Conservation (phyloP, 371 early-diverging fungal species). For the Entomophthora muscae region DNA sequence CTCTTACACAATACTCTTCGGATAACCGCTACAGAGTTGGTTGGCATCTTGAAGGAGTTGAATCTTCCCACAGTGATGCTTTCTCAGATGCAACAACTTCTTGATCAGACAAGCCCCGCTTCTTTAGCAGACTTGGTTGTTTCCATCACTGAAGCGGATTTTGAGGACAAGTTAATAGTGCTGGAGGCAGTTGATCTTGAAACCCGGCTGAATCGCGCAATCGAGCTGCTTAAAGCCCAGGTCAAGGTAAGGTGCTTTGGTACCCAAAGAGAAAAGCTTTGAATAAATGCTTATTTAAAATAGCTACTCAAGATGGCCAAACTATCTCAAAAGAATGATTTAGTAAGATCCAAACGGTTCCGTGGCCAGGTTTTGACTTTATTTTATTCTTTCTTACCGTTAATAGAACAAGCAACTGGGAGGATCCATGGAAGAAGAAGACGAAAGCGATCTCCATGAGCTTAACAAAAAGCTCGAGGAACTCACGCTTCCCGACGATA, state of each 20-base stretch:
- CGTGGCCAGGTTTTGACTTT: neutral
- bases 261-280: neutral
- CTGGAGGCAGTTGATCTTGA: constrained; percentile 34
- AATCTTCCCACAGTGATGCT: constrained; percentile 43
- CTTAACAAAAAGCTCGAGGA: constrained; percentile 28
- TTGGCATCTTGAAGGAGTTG: constrained; percentile 39
- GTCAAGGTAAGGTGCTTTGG: constrained; percentile 45
- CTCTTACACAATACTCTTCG: constrained; percentile 36
- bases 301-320: constrained; percentile 27
- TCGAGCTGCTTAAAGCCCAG: constrained; percentile 53
- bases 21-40: constrained; percentile 34
- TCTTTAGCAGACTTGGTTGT: constrained; percentile 53
- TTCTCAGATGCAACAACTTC: constrained; percentile 39
- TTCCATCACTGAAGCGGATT: constrained; percentile 46
- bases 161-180: constrained; percentile 51
- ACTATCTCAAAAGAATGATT: neutral
- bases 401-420: constrained; percentile 24
- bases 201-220: constrained; percentile 30
- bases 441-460: constrained; percentile 44
- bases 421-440: constrained; percentile 30
- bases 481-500: constrained; percentile 48
- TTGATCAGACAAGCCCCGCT: constrained; percentile 38
- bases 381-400: neutral
- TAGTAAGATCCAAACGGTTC: neutral
- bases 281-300: neutral